These are phyloP conservation scores for Syncephalastrum racemosum DNA, from an alignment of 371 early-diverging fungal genomes.

Conservation along the genomic window DNA sequence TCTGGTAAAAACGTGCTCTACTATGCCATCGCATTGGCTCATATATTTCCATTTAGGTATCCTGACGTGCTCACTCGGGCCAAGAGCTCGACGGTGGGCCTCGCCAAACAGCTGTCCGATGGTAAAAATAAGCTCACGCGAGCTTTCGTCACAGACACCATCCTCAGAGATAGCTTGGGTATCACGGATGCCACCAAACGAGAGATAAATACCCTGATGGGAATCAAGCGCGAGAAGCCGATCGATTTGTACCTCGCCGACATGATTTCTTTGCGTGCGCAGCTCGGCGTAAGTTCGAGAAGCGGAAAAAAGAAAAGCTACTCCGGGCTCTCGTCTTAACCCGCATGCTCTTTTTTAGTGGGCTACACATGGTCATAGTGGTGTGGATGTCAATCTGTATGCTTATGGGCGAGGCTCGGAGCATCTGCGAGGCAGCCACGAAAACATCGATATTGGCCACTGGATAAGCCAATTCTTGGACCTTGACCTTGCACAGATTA, in stretches of 20 bases:
- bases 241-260: slow-evolving; percentile 62
- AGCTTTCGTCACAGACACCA: slow-evolving; percentile 10
- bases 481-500: slow-evolving; percentile 55
- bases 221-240: slow-evolving; percentile 14
- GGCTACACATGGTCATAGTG: slow-evolving; percentile 62
- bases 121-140: slow-evolving; percentile 1
- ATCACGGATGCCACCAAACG: slow-evolving; percentile 65
- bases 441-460: slow-evolving; percentile 78
- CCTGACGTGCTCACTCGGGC: slow-evolving; percentile 74
- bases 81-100: slow-evolving; percentile 59
- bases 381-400: slow-evolving; percentile 64
- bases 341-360: slow-evolving; percentile 22
- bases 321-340: not conserved
- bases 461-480: slow-evolving; percentile 59
- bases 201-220: slow-evolving; percentile 59
- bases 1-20: slow-evolving; percentile 56
- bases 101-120: slow-evolving; percentile 40
- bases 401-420: slow-evolving; percentile 60
- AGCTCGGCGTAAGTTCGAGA: slow-evolving; percentile 55
- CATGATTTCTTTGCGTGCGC: slow-evolving; percentile 71
- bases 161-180: slow-evolving; percentile 64
- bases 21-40: not conserved
- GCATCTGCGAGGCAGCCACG: slow-evolving; percentile 67
- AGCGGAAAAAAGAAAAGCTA: slow-evolving; percentile 1
- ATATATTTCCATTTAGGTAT: slow-evolving; percentile 22